Base-by-base conservation (phyloP, 208 protist genomes). In the Leishmania gerbilli region DNA sequence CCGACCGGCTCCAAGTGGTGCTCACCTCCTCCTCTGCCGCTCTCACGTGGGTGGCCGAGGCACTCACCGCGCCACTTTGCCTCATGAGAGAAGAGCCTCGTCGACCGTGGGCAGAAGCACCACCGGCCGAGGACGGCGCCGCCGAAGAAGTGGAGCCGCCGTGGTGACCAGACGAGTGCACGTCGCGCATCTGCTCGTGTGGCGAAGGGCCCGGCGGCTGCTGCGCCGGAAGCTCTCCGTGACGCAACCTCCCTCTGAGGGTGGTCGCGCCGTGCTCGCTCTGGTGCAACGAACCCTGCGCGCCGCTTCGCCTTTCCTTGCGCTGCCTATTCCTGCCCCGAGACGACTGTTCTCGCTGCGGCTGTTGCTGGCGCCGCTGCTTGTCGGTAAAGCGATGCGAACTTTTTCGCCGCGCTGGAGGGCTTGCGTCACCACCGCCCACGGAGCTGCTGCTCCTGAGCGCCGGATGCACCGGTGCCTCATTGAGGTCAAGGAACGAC, bases 401-500 rank as follows among this genome's bases (percentile, higher is more conserved):
- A 5, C 1, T 15, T 31, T 74, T 45, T 74, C 34, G 55, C 69
- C 24, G 15, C 27, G 19, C 27, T 1, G 45, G 27, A 6, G 27
- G 11, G 69, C 27, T 31, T 17, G 24, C 21, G 21, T 6, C 40
- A 55, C 4, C 21, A 51, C 19, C 13, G 45, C 69, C 31, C 45
- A 55, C 69, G 27, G 45, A 40, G 11, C 45, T 51, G 69, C 69
- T 74, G 69, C 4, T 40, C n/a, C 69, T 74, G 42, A 55, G 69
- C 42, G 34, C 45, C 2, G 45, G 17, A 34, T 45, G 45, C 37
- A 55, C 47, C 1, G 69, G 27, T 17, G 27, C 42, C 8, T 74
- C 69, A 31, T 74, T 74, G 45, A 74, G 69, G 27, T 74, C 69
- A 24, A 74, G 24, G n/a, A 74, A 74, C 5, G 27, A 74, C 45